Percentiles rank a stretch among this genome's conserved stretches.
These are phyloP conservation scores for Barnettozyma sp. DNA, from an alignment of 805 yeast species.

Conservation along the genomic window DNA sequence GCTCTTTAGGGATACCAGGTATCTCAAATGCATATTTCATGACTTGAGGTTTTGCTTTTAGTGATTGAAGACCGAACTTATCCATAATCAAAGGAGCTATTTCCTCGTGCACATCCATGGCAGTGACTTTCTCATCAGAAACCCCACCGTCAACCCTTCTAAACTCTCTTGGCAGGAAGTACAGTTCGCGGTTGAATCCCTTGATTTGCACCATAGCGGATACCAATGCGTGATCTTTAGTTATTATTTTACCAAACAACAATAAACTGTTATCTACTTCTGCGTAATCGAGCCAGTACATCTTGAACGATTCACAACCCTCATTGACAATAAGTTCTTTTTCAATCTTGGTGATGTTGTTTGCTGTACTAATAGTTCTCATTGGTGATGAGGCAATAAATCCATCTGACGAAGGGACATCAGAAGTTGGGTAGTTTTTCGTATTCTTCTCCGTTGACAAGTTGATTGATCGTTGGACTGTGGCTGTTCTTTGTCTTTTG, in stretches of 20 bases:
- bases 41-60: conserved; percentile 63
- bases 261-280: conserved; percentile 66
- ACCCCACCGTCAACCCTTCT: conserved; percentile 38
- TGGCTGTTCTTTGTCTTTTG: conserved; percentile 42
- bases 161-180: conserved; percentile 65
- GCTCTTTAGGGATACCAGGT: conserved; percentile 67
- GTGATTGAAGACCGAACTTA: conserved; percentile 51
- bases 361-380: conserved; percentile 4
- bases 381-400: conserved; percentile 18
- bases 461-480: conserved; percentile 36
- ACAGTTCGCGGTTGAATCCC: conserved; percentile 65
- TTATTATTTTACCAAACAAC: conserved; percentile 73
- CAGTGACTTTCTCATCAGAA: conserved; percentile 33
- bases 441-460: conserved; percentile 31
- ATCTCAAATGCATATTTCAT: conserved; percentile 88
- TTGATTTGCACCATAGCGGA: conserved; percentile 74
- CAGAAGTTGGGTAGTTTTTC: conserved; percentile 1
- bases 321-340: conserved; percentile 21
- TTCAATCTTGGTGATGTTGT: conserved; percentile 15
- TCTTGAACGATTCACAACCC: conserved; percentile 41
- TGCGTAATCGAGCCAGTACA: conserved; percentile 88
- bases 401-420: conserved; percentile 6
- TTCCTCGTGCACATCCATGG: conserved; percentile 73
- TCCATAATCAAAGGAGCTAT: conserved; percentile 58
- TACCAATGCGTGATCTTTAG: conserved; percentile 50